These are phyloP conservation scores for Collariella sp. DNA, from an alignment of 495 filamentous ascomycete genomes.

Conservation along the genomic window DNA sequence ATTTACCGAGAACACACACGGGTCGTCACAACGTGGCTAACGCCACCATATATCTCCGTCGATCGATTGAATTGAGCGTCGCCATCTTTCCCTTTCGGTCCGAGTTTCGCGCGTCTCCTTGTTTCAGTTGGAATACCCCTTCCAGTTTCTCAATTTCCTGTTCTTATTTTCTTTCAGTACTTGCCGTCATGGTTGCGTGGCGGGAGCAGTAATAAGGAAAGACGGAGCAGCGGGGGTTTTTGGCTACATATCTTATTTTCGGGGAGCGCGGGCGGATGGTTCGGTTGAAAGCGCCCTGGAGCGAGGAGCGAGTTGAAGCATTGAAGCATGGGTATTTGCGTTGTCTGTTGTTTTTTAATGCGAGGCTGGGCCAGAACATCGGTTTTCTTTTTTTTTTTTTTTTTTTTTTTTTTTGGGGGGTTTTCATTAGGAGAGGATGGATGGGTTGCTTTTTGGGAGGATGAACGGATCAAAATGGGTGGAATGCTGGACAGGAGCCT, in stretches of 20 bases:
- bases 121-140: slow-evolving; percentile 9
- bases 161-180: not conserved
- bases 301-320: not conserved
- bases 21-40: too few species aligned
- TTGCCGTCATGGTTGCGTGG: not conserved
- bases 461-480: not conserved
- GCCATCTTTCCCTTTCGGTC: not conserved
- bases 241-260: not conserved
- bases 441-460: not conserved
- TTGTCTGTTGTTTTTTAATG: not conserved
- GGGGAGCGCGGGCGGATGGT: not conserved
- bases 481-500: not conserved
- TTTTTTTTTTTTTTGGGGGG: not conserved
- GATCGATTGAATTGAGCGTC: not conserved
- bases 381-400: not conserved
- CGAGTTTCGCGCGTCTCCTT: not conserved
- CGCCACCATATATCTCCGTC: not conserved
- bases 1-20: too few species aligned
- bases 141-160: not conserved
- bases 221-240: not conserved
- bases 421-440: not conserved
- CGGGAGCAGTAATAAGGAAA: not conserved
- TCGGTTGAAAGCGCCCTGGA: not conserved
- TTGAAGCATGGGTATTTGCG: not conserved
- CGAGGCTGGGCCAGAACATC: too few species aligned